phyloP scores from a whole-genome alignment of 2,329 filamentous ascomycete species.

The Stenocarpella maydis region DNA sequence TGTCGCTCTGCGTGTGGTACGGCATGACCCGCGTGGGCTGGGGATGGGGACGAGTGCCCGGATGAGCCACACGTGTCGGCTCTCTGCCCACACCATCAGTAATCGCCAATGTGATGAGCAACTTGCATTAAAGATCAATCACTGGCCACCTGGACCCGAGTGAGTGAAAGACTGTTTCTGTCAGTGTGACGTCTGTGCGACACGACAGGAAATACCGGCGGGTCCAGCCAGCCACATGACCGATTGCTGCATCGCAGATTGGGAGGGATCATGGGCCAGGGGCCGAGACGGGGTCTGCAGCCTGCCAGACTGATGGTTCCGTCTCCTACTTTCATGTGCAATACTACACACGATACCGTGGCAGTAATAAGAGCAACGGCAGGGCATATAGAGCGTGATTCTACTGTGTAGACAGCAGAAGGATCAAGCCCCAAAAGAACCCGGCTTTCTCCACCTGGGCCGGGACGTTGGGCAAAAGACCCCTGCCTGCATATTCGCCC shows the following conservation, averaged over 20 bases:
- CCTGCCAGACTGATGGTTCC: not conserved
- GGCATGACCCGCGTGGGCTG: conserved; percentile 4
- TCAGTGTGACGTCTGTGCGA: conserved; percentile 2
- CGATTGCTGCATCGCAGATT: conserved; percentile 11
- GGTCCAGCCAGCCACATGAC: conserved; percentile 23
- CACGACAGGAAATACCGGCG: conserved; percentile 5
- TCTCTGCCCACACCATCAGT: not conserved
- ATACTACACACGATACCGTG: not conserved
- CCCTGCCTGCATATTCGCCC: not conserved
- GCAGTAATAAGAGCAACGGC: not conserved
- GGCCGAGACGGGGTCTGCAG: not conserved
- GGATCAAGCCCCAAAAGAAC: not conserved
- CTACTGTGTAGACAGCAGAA: too few species aligned
- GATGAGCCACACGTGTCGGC: not conserved
- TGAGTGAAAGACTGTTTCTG: not conserved
- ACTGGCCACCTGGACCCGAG: not conserved
- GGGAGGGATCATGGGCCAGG: not conserved
- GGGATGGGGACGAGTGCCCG: not conserved
- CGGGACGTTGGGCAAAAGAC: conserved; percentile 3
- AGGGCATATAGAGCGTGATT: not conserved
- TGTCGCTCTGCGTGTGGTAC: conserved; percentile 22
- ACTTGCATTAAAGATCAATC: conserved; percentile 9
- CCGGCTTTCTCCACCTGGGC: not conserved
- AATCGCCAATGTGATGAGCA: not conserved
- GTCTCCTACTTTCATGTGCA: not conserved